Evolutionary conservation across 2,329 filamentous ascomycete genomes (phyloP), one percentile per base, ranked within the genome.

Genomic region (Penicillium sp.): DNA sequence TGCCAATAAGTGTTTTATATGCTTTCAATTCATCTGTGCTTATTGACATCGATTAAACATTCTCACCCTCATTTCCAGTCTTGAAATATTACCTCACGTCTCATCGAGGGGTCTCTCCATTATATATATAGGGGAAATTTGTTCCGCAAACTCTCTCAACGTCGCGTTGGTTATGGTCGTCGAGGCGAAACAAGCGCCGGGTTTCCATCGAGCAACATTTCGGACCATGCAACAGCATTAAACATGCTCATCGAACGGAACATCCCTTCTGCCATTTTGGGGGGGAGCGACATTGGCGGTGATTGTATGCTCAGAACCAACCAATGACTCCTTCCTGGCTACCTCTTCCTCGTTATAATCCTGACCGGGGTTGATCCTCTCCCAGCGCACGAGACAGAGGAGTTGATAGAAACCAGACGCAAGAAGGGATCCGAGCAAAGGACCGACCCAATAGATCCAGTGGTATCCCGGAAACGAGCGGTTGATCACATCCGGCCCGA

Each of bases 391-490:
- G 23, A 73, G 70, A 65, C 78, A 77, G 60, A 84, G 74, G 57
- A 82, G 72, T 53, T 65, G 69, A 60, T 79, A 84, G 63, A 83
- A 81, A 8, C 72, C 76, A 4, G 78, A 76, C 0, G 81, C 81
- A 4, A 82, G 67, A 7, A 80, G 68, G 0, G 78, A 71, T 0
- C 79, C 79, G 1, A 80, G 69, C 5, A 76, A 50, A 2, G 79
- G 79, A 0, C 79, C 79, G 34, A 80, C 66, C 76, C 78, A 81
- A 67, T 81, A 81, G 57, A 81, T 80, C 79, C 78, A 81, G 51
- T 80, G 77, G 51, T 80, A 78, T 25, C 73, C 72, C 1, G 76
- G 72, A 66, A 81, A 81, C 13, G 65, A 68, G 34, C 73, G 73
- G 59, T 74, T 75, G 60, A 80, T 75, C 10, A 80, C 74, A 48